Base-by-base conservation (phyloP, 805 yeast genomes). In the Wickerhamomyces bisporus region DNA sequence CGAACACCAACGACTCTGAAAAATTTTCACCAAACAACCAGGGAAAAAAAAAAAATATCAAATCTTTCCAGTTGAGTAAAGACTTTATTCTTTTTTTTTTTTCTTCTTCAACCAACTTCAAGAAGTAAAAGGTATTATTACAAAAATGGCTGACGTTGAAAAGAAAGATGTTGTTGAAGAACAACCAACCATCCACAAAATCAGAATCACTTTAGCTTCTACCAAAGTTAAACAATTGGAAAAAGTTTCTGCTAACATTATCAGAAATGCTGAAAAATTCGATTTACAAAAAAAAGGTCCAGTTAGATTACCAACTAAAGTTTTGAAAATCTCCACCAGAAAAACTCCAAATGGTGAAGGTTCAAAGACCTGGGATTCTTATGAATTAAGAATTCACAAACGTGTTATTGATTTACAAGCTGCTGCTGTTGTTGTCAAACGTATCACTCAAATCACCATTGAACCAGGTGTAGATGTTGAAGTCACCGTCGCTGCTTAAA, bases 311-410 rank as follows among this genome's bases (percentile, higher is more conserved):
- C 99, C 99, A 79, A 93, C 98, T 75, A 93, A 89, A 85, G 93
- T 85, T 61, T 85, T 93, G 67, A 87, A 85, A 75, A 79, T 93
- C 77, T 79, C 95, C 76, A 93, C 99, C 86, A 88, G 99, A 86
- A 93, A 93, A 89, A 85, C 98, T 68, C 99, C 99, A 66, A 94
- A 94, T 74, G 99, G 99, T 93, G 97, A 93, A 80, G 99, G 99
- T 93, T 93, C 98, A 62, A 93, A 93, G 91, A 93, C 99, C 64
- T 93, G 97, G 97, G 99, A 93, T 71, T 77, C 94, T 63, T 93
- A 81, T 74, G 98, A 93, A 81, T 85, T 93, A 95, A 91, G 97
- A 85, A 88, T 93, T 81, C 98, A 93, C 96, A 93, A 93, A 94
- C 89, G 99, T 77, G 84, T 87, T 73, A 87, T 93, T 66, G 96